These are phyloP conservation scores for Vigna nakashimae DNA, from an alignment of 306 rosid genomes.

Conservation along the genomic window DNA sequence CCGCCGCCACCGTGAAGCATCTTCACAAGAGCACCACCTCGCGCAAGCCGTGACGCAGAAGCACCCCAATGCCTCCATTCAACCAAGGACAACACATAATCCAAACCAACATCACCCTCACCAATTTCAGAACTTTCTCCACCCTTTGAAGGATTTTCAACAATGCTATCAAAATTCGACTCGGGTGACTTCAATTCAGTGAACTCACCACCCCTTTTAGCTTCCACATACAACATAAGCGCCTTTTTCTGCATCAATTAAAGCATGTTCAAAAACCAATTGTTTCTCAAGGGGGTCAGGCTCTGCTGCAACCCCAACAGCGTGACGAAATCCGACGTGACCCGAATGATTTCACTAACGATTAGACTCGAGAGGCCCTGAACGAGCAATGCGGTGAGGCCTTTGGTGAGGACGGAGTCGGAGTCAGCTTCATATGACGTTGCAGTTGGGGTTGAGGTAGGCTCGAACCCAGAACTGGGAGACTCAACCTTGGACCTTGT, in stretches of 20 bases:
- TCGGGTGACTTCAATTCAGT: no score
- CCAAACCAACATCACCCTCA: no score
- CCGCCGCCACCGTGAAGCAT: no score
- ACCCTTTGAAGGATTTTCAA: no score
- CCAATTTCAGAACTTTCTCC: no score
- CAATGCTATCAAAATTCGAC: no score
- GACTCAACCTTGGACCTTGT: conserved; percentile 94
- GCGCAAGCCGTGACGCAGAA: neutral
- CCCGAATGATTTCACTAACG: conserved; percentile 62
- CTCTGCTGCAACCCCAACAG: conserved; percentile 96
- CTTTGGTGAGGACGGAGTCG: conserved; percentile 84
- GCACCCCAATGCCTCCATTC: no score
- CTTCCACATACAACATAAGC: conserved; percentile 57
- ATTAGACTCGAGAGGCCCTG: conserved; percentile 79
- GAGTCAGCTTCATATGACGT: conserved; percentile 92
- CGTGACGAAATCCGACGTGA: conserved; percentile 76
- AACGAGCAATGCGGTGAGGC: conserved; percentile 88
- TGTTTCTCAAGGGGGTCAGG: conserved; percentile 84
- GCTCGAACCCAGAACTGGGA: conserved; percentile 99
- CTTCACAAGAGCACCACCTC: conserved; percentile 26
- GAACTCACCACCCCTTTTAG: neutral
- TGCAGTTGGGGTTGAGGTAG: conserved; percentile 61
- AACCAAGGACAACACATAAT: no score
- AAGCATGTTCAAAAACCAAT: conserved; percentile 93
- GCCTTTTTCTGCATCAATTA: conserved; percentile 92